Evolutionary conservation across 2,329 filamentous ascomycete species (phyloP).

Genomic region (Pyrenophora tritici-repentis): DNA sequence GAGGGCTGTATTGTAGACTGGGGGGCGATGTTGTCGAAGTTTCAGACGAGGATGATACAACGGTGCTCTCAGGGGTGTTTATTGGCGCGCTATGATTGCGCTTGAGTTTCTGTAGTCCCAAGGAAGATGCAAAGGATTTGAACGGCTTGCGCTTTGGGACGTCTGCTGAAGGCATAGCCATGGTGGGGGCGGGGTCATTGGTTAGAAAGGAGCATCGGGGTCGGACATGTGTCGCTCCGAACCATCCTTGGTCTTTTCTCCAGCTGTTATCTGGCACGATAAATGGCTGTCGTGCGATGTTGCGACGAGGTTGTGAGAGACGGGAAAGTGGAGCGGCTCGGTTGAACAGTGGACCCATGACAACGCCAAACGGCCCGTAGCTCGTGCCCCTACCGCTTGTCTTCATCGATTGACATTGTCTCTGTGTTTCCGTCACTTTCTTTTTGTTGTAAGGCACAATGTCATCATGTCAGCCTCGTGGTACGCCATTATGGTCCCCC

Average conservation of each 20-base stretch:
- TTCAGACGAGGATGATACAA: not conserved
- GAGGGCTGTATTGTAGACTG: conserved; percentile 7
- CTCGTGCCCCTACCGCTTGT: not conserved
- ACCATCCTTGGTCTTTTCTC: no score
- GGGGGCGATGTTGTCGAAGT: not conserved
- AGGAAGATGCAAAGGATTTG: conserved; percentile 7
- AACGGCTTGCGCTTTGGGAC: conserved; percentile 2
- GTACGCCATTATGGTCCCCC: not conserved
- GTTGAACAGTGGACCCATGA: not conserved
- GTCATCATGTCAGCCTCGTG: no score
- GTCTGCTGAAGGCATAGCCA: not conserved
- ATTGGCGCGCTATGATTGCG: conserved; percentile 2
- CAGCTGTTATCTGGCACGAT: no score
- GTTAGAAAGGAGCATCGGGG: no score
- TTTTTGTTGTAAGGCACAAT: no score
- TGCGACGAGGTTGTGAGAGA: not conserved
- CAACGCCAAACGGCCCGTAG: not conserved
- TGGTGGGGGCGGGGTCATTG: not conserved
- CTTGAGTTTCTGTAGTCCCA: conserved; percentile 3
- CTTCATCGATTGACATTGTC: not conserved
- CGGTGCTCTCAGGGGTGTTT: not conserved
- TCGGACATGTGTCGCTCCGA: no score
- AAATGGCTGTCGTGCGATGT: no score
- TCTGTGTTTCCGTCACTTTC: no score
- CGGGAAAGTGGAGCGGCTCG: not conserved